Evolutionary conservation across 192 early-diverging fungal species (phyloP).

Genomic region (Chytriomyces confervae): DNA sequence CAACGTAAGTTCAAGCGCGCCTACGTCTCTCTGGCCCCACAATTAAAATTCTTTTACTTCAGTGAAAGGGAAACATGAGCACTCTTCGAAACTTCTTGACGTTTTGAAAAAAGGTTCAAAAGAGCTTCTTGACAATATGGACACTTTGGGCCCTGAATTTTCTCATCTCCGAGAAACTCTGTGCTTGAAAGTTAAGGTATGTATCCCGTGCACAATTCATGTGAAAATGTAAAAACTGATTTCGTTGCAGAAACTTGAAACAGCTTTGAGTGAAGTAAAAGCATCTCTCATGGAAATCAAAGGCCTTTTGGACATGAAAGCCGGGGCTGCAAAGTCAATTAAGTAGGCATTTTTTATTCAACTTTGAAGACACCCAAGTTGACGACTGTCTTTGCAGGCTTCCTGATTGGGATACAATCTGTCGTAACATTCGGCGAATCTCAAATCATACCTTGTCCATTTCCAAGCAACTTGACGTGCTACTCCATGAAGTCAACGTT

Average conservation of each 20-base stretch:
- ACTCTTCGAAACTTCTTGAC: constrained; percentile 9
- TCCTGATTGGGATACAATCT: constrained; percentile 25
- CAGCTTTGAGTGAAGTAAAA: neutral
- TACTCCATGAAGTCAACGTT: neutral
- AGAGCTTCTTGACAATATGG: neutral
- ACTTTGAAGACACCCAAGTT: neutral
- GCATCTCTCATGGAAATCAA: constrained; percentile 29
- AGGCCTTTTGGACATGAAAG: constrained; percentile 21
- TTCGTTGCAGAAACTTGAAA: constrained; percentile 12
- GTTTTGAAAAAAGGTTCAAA: constrained; percentile 9
- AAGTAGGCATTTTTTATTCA: neutral
- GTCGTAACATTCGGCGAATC: constrained; percentile 28
- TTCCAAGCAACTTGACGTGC: constrained; percentile 23
- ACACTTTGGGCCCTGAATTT: constrained; percentile 27
- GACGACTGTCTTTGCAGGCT: constrained; percentile 2
- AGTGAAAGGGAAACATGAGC: constrained; percentile 25
- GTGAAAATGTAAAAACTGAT: neutral
- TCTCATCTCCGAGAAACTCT: constrained; percentile 1
- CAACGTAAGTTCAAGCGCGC: neutral
- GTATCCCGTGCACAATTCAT: neutral
- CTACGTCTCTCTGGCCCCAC: no score
- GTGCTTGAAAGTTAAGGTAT: constrained; percentile 20
- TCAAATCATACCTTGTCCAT: constrained; percentile 18
- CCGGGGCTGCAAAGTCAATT: neutral
- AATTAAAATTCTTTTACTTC: neutral